These are phyloP conservation scores for Trichoderma koningii DNA, from an alignment of 2,329 filamentous ascomycete species.

Conservation along the genomic window DNA sequence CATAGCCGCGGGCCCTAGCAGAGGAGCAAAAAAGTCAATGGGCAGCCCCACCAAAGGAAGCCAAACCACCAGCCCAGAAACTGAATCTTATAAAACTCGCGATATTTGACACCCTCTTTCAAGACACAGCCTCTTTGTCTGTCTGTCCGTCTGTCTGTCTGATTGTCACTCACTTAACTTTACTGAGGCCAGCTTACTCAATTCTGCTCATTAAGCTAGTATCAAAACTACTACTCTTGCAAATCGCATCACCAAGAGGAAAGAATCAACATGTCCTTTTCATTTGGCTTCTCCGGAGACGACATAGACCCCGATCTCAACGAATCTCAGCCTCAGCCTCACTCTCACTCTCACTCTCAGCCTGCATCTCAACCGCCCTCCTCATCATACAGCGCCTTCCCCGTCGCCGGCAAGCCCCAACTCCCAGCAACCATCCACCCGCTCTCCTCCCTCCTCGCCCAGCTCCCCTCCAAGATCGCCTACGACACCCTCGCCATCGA, in stretches of 20 bases:
- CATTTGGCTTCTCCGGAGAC: conserved; percentile 64
- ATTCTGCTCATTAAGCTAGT: too few relatives aligned
- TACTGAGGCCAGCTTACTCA: not conserved
- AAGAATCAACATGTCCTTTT: conserved; percentile 49
- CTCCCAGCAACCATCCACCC: conserved; percentile 57
- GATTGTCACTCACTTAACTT: too few relatives aligned
- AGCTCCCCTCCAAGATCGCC: conserved; percentile 72
- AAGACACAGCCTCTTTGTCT: not conserved
- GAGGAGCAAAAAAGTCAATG: not conserved
- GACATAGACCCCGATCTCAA: conserved; percentile 57
- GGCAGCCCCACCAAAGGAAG: conserved; percentile 1
- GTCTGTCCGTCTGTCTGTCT: too few relatives aligned
- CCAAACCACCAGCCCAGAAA: not conserved
- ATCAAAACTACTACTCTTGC: not conserved
- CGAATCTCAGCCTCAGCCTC: conserved; percentile 35
- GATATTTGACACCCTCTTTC: not conserved
- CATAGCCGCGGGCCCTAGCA: not conserved
- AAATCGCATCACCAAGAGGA: too few relatives aligned
- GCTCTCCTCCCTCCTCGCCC: conserved; percentile 53
- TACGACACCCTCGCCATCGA: conserved; percentile 64
- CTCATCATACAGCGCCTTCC: conserved; percentile 54
- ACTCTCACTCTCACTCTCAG: conserved; percentile 17
- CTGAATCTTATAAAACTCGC: not conserved
- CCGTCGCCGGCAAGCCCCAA: conserved; percentile 61
- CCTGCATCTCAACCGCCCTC: conserved; percentile 31